Conservation (phyloP, 345 rosid species). For the Eucalyptus erythrocorys region DNA sequence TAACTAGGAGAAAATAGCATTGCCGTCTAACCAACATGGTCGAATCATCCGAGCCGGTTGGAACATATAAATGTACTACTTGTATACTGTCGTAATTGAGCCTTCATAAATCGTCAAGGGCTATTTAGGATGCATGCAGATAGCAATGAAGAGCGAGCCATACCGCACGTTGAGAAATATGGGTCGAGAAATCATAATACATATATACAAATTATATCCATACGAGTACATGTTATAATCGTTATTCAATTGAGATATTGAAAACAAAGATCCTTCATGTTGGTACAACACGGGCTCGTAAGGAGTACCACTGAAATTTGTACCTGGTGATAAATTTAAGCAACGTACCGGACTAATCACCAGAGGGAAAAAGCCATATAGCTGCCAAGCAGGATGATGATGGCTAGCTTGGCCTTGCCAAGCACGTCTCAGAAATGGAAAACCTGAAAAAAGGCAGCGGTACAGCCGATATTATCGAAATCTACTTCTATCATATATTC, state of each 20-base stretch:
- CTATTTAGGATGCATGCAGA: not conserved
- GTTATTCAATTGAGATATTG: not conserved
- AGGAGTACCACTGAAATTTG: not conserved
- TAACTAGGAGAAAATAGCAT: not conserved
- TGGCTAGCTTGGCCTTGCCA: not conserved
- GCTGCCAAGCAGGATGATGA: not conserved
- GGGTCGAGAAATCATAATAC: not conserved
- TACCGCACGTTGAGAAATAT: not conserved
- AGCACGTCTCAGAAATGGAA: not conserved
- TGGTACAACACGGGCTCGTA: not conserved
- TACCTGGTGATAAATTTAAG: not conserved
- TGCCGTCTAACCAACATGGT: not conserved
- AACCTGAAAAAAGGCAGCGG: not conserved
- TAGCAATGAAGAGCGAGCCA: not conserved
- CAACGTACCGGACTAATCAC: not conserved
- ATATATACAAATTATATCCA: not conserved
- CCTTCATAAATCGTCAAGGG: not conserved
- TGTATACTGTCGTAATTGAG: not conserved
- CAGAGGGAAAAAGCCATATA: accelerated
- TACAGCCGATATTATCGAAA: not conserved
- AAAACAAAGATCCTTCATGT: not conserved
- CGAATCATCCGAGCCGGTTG: not conserved
- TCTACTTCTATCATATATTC: not conserved
- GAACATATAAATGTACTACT: not conserved
- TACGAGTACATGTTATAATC: not conserved